Evolutionary conservation across 495 filamentous ascomycete species (phyloP).

Genomic region (Parathielavia appendiculata): DNA sequence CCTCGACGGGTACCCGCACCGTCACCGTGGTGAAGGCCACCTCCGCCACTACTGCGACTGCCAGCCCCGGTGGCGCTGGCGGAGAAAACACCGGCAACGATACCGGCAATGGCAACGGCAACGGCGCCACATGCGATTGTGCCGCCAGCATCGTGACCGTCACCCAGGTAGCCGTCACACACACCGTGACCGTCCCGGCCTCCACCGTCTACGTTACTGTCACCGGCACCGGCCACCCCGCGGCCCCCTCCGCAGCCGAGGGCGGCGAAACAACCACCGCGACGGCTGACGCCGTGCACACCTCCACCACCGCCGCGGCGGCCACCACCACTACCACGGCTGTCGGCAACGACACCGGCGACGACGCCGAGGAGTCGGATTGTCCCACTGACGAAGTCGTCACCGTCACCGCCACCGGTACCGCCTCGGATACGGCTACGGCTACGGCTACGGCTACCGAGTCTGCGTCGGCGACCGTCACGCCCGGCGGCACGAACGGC

Average conservation of each 20-base stretch:
- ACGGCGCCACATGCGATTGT: slow-evolving; percentile 14
- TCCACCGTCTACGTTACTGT: slow-evolving; percentile 45
- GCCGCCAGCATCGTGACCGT: neutral
- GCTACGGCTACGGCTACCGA: slow-evolving; percentile 30
- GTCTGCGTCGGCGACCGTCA: slow-evolving; percentile 21
- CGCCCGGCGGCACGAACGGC: neutral
- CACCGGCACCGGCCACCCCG: slow-evolving; percentile 10
- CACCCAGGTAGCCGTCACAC: neutral
- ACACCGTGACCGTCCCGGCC: slow-evolving; percentile 14
- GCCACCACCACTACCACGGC: neutral
- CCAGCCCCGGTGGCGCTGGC: neutral
- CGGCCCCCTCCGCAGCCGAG: slow-evolving; percentile 11
- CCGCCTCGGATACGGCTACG: slow-evolving; percentile 25
- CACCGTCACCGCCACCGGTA: slow-evolving; percentile 21
- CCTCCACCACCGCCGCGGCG: neutral
- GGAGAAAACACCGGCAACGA: slow-evolving; percentile 11
- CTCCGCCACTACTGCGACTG: slow-evolving; percentile 14
- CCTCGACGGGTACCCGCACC: slow-evolving; percentile 39
- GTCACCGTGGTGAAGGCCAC: slow-evolving; percentile 32
- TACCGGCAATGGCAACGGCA: slow-evolving; percentile 11
- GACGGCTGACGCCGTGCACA: neutral
- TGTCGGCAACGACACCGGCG: neutral
- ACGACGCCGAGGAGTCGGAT: slow-evolving; percentile 21
- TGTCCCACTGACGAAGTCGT: slow-evolving; percentile 33
- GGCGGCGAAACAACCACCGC: neutral